Percentiles rank a stretch among this genome's conserved stretches.
phyloP scores from a whole-genome alignment of 1,139 yeast species.

The Meyerozyma guilliermondii region DNA sequence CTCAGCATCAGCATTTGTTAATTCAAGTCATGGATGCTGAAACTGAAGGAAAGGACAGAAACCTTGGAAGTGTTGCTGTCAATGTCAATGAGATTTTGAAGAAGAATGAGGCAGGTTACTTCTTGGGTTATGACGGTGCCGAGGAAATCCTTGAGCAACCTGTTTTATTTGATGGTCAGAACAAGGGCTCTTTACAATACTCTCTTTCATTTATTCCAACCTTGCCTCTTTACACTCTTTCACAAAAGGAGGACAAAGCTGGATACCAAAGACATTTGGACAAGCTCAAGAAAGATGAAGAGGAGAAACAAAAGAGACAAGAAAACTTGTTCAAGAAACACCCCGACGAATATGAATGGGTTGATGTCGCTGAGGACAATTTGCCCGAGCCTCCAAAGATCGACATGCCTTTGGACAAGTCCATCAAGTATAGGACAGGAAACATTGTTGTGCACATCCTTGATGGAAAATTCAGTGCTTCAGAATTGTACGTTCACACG shows the following conservation, averaged over 20 bases:
- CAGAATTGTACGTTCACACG: constrained; percentile 50
- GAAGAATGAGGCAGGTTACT: constrained; percentile 42
- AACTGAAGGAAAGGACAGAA: constrained; percentile 55
- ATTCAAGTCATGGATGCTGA: constrained; percentile 65
- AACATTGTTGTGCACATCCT: constrained; percentile 48
- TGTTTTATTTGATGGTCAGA: constrained; percentile 38
- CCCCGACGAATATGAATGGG: constrained; percentile 64
- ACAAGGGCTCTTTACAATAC: constrained; percentile 48
- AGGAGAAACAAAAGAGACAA: constrained; percentile 28
- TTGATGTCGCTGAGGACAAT: constrained; percentile 47
- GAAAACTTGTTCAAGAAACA: constrained; percentile 48
- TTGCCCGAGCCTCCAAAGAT: constrained; percentile 40
- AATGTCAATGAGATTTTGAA: constrained; percentile 46
- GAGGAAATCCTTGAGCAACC: constrained; percentile 41
- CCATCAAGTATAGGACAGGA: constrained; percentile 58
- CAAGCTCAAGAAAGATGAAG: constrained; percentile 26
- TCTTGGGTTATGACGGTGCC: constrained; percentile 49
- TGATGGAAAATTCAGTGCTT: constrained; percentile 42
- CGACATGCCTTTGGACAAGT: constrained; percentile 48
- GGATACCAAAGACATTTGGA: constrained; percentile 27
- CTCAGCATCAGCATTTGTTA: constrained; percentile 54
- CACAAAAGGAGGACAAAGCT: constrained; percentile 40
- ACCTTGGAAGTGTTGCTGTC: constrained; percentile 55
- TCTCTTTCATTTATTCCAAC: constrained; percentile 62
- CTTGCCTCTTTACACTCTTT: constrained; percentile 54